Evolutionary conservation across 306 rosid species (phyloP), one percentile per base, ranked within the genome.

Genomic region (Gynostemma pentaphyllum): DNA sequence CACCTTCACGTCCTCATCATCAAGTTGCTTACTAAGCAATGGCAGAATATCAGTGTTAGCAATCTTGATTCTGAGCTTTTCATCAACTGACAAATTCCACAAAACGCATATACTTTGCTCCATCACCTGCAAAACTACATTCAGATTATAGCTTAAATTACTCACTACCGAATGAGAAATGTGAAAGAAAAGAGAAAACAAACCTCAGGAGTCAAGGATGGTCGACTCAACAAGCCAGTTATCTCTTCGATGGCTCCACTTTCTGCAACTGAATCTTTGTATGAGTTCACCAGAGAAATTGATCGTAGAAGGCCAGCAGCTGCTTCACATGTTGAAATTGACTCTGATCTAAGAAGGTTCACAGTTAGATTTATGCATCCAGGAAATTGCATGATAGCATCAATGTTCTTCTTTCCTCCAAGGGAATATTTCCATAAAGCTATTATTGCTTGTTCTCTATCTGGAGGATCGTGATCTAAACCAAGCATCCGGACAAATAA

Each of bases 191-290:
- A 53, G 22, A 13, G n/a, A 9, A 62, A 72, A 64, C 26, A 53
- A 83, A 91, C 97, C 87, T 83, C 87, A n/a, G 83, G 68, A 56
- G 76, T 64, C 78, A 88, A 75, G 45, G 91, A 75, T 52, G 82
- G 65, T 39, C 68, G 81, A 66, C 44, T 68, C 60, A 90, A 84
- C 81, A 90, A 72, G 68, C 86, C 84, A 37, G 67, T 76, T 46
- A 90, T 76, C 86, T 90, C 96, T 80, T 90, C 96, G 75, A 85
- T 70, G 28, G 96, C 96, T 68, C 96, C 97, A 80, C 96, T 81
- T 16, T 77, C 78, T 42, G 95, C 91, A 16, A 90, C 86, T 48
- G 72, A 67, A 68, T 85, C 82, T 78, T 83, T 74, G 78, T 85
- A 87, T 34, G 68, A 12, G 72, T 91, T 82, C 56, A 91, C 70